These are phyloP conservation scores for Phaseolus lunatus DNA, from an alignment of 306 rosid species.

Conservation along the genomic window DNA sequence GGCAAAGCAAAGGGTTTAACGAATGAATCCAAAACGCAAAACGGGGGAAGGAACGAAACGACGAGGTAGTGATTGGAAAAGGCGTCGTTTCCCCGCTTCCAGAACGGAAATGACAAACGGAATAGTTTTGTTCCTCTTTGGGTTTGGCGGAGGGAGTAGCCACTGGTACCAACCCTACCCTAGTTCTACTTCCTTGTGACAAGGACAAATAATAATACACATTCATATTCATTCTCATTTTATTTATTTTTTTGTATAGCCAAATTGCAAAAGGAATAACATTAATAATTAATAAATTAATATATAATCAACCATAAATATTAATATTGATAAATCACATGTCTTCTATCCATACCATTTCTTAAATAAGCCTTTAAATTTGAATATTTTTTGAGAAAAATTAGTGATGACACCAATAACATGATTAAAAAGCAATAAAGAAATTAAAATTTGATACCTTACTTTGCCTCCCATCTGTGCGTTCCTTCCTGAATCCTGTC, in stretches of 20 bases:
- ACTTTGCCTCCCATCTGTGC: conserved; percentile 11
- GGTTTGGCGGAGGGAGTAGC: conserved; percentile 23
- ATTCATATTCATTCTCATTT: neutral
- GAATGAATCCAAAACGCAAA: conserved; percentile 29
- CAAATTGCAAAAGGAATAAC: neutral
- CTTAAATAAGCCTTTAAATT: too few relatives aligned
- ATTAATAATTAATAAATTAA: neutral
- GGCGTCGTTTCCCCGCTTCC: conserved; percentile 60
- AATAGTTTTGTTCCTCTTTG: neutral
- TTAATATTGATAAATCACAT: too few relatives aligned
- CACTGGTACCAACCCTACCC: conserved; percentile 38
- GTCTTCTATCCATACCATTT: too few relatives aligned
- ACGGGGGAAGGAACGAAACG: conserved; percentile 8
- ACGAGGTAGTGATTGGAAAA: conserved; percentile 18
- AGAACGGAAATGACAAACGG: conserved; percentile 39
- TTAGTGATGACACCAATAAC: too few relatives aligned
- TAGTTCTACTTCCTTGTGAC: neutral
- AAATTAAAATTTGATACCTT: neutral
- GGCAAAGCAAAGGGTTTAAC: neutral
- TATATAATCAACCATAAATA: too few relatives aligned
- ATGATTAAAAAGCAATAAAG: neutral
- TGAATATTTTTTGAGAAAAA: too few relatives aligned
- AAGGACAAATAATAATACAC: conserved; percentile 1
- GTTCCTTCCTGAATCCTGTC: neutral
- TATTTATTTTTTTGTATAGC: neutral